These are phyloP conservation scores for Collybiopsis luxurians DNA, from an alignment of 768 basidiomycete species.

Conservation along the genomic window DNA sequence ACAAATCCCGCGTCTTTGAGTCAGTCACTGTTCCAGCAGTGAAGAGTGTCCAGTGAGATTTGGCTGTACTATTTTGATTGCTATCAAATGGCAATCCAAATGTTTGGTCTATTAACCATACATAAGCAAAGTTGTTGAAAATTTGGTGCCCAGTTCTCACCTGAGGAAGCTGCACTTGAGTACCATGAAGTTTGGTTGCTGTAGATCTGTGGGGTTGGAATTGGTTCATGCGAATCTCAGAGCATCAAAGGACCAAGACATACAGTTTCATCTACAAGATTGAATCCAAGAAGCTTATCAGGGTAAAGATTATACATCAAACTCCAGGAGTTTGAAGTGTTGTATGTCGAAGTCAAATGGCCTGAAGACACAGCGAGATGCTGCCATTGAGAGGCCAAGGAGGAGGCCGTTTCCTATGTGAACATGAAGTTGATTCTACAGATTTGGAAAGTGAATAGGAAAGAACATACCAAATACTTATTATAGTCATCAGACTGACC, in stretches of 20 bases:
- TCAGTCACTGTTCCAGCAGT: constrained; percentile 42
- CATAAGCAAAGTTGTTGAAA: no score
- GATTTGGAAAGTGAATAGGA: no score
- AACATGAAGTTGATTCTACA: no score
- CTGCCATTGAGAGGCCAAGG: constrained; percentile 9
- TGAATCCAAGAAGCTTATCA: constrained; percentile 33
- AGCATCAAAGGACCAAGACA: no score
- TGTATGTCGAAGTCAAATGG: constrained; percentile 9
- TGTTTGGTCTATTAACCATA: neutral
- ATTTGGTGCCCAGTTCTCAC: no score
- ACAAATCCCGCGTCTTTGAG: constrained; percentile 28
- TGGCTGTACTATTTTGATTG: neutral
- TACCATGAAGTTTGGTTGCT: no score
- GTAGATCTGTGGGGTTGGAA: no score
- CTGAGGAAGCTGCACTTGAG: no score
- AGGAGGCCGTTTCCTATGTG: no score
- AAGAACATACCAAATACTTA: constrained; percentile 9
- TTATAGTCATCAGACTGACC: constrained; percentile 2
- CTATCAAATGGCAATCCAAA: constrained; percentile 4
- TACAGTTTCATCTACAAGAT: constrained; percentile 23
- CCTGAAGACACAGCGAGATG: constrained; percentile 4
- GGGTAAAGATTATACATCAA: constrained; percentile 39
- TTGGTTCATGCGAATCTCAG: no score
- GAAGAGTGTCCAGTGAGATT: constrained; percentile 47
- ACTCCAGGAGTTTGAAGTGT: constrained; percentile 13